A percentile compares a stretch with the other conserved stretches of the same genome.
phyloP scores from a whole-genome alignment of 2,329 filamentous ascomycete genomes.

The Pseudogymnoascus sp. region DNA sequence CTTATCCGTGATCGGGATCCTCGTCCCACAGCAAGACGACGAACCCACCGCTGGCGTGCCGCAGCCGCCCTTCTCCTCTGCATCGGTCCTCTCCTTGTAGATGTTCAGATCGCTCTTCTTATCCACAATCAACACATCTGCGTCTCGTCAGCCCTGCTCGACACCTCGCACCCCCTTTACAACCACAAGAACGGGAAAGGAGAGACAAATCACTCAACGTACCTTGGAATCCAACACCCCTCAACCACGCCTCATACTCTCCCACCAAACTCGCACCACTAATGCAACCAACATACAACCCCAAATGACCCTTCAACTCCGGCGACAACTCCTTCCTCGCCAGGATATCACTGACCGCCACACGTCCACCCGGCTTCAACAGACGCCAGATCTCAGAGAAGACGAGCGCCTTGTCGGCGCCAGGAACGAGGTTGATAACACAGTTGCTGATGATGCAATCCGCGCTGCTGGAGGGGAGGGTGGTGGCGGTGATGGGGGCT shows the following conservation, averaged over 20 bases:
- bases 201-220: slow-evolving; percentile 12
- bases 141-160: background rate
- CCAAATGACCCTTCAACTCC: slow-evolving; percentile 41
- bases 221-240: slow-evolving; percentile 44
- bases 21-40: slow-evolving; percentile 14
- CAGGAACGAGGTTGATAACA: slow-evolving; percentile 52
- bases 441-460: slow-evolving; percentile 59
- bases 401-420: slow-evolving; percentile 42
- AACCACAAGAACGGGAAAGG: background rate
- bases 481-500: slow-evolving; percentile 43
- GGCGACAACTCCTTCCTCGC: slow-evolving; percentile 42
- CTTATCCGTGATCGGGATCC: background rate
- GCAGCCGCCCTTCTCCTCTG: slow-evolving; percentile 12
- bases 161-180: background rate
- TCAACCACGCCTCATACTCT: slow-evolving; percentile 47
- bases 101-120: slow-evolving; percentile 42
- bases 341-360: slow-evolving; percentile 55
- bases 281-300: slow-evolving; percentile 54
- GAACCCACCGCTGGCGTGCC: slow-evolving; percentile 12
- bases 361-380: slow-evolving; percentile 48
- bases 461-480: slow-evolving; percentile 35
- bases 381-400: slow-evolving; percentile 53
- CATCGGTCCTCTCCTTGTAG: slow-evolving; percentile 30
- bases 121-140: slow-evolving; percentile 40
- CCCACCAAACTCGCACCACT: slow-evolving; percentile 46